Base-by-base conservation (phyloP, 2,329 filamentous ascomycete species). In the Leptodontidium sp. region DNA sequence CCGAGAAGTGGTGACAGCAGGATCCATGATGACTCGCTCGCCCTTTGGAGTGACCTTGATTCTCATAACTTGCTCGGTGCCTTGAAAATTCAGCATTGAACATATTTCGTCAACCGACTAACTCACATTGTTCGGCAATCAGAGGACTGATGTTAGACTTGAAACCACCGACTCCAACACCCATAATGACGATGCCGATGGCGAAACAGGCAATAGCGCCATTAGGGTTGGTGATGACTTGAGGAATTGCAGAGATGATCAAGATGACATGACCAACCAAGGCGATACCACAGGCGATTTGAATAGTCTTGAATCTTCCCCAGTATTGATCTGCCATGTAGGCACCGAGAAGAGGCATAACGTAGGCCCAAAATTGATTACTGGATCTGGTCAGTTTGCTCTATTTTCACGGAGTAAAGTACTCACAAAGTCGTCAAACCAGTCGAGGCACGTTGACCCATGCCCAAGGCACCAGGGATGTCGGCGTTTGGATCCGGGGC, bases 251-350 rank as follows among this genome's bases (percentile, higher is more conserved):
- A 0, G 86, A 86, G 8, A 84, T 80, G 77, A 86, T 84, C 24
- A 88, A 80, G 63, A 89, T 80, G 38, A 86, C 77, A 57, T 88
- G 82, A 64, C 87, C 87, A 24, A 87, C 69, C 76, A 87, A 80
- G 24, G 80, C 79, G 69, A 83, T 79, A 24, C 74, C 78, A 62
- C 82, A 81, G 53, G 81, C 80, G 52, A 85, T 75, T 71, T 87
- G 80, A 68, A 89, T 88, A n/a, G 87, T 88, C 79, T 86, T 88
- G 81, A 87, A 89, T 74, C 87, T 85, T 66, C 87, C 87, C 64
- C 87, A 82, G 70, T 87, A 87, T 74, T 85, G 83, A 73, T 88
- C 81, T 9, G 85, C 85, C 65, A 88, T 81, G 75, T 86, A 86
- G 74, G 85, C 86, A 75, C 86, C 86, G 66, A 85, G 71, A 24